phyloP scores from a whole-genome alignment of 768 basidiomycete species.

The Mycena crocata region DNA sequence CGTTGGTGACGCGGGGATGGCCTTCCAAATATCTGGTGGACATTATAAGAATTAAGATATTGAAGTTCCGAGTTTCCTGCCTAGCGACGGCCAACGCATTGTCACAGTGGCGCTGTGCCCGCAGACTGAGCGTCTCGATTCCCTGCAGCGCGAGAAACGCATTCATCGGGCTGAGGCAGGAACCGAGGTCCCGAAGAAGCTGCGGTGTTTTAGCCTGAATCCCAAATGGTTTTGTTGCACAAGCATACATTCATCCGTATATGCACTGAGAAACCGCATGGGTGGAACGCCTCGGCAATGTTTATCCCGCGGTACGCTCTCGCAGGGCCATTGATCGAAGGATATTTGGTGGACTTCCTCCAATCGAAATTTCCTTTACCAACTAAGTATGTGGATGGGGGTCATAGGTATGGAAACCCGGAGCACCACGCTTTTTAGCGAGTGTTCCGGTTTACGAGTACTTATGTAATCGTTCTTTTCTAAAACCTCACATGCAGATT shows the following conservation, averaged over 20 bases:
- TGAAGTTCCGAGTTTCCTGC: background rate
- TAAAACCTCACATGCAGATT: too few species aligned
- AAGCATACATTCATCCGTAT: too few species aligned
- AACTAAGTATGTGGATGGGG: background rate
- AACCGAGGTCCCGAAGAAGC: background rate
- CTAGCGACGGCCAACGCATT: background rate
- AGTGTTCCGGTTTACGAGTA: too few species aligned
- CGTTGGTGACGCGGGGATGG: background rate
- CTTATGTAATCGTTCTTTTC: too few species aligned
- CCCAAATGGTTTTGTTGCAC: too few species aligned
- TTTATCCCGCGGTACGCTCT: background rate
- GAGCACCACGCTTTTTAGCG: too few species aligned
- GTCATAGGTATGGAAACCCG: too few species aligned
- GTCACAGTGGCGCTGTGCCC: background rate
- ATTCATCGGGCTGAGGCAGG: background rate
- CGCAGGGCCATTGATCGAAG: background rate
- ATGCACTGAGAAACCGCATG: background rate
- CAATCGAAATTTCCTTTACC: constrained; percentile 2
- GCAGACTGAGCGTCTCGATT: constrained; percentile 3
- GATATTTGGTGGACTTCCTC: background rate
- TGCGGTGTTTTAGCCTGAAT: background rate
- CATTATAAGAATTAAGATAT: too few species aligned
- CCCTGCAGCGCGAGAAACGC: background rate
- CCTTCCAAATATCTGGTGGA: background rate
- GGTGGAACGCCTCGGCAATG: background rate